phyloP scores from a whole-genome alignment of 768 basidiomycete genomes.

The Collybia nuda region DNA sequence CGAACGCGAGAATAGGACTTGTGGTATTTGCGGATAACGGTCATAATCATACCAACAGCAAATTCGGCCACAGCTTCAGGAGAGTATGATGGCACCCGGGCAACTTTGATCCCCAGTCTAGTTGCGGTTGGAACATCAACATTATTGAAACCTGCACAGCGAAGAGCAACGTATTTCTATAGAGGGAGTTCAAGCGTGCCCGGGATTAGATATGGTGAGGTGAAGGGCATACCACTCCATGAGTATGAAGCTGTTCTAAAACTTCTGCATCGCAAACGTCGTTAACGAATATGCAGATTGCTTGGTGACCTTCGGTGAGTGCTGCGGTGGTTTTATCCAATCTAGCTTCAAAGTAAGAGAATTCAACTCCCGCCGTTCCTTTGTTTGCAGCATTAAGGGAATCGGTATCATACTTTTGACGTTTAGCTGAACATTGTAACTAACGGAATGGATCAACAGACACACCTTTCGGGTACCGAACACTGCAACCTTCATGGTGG shows the following conservation, averaged over 20 bases:
- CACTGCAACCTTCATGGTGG: conserved; percentile 40
- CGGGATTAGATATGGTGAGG: background rate
- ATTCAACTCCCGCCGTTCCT: conserved; percentile 24
- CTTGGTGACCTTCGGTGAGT: conserved; percentile 36
- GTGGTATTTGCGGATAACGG: conserved; percentile 44
- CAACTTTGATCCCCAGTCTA: conserved; percentile 33
- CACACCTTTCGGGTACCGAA: conserved; percentile 38
- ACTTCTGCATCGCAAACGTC: conserved; percentile 36
- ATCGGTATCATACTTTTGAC: conserved; percentile 32
- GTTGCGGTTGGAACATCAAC: conserved; percentile 33
- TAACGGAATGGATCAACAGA: background rate
- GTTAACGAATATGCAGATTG: conserved; percentile 43
- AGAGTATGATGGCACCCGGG: conserved; percentile 41
- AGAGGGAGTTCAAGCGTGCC: background rate
- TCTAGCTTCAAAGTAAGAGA: conserved; percentile 37
- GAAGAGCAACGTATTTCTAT: conserved; percentile 39
- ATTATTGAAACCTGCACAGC: conserved; percentile 44
- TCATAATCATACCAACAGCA: conserved; percentile 45
- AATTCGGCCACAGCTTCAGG: conserved; percentile 46
- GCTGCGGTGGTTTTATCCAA: conserved; percentile 33
- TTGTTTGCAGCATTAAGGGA: conserved; percentile 28
- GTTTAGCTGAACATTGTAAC: background rate
- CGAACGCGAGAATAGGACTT: conserved; percentile 45
- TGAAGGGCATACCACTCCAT: conserved; percentile 31
- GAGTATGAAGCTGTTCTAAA: conserved; percentile 26